Base-by-base conservation (phyloP, 2,329 filamentous ascomycete genomes). In the Coleophoma eucalyptorum region DNA sequence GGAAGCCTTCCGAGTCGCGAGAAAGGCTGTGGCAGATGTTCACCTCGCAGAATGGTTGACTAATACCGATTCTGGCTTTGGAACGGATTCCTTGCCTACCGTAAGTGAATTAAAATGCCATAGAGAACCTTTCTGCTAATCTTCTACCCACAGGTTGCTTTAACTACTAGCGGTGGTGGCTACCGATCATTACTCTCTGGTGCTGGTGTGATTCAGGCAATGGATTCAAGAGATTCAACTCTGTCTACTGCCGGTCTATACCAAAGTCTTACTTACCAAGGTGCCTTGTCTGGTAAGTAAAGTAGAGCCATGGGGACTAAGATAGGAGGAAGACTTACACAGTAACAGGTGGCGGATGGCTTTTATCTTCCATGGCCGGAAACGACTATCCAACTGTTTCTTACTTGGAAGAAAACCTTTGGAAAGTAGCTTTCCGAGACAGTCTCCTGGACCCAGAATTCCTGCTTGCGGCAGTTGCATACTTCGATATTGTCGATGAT, bases 371-470 rank as follows among this genome's bases (percentile, higher is more conserved):
- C 2, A 49, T 76, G 16, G 66, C 68, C 11, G 73, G 71, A 7
- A 75, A 75, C 59, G 71, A 75, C 53, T 75, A 69, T 59, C 70
- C 72, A 2, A 75, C 72, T 2, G 65, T 76, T 46, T 67, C 66
- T 4, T 64, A 62, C 31, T 59, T 77, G 5, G 59, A 64, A 26
- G 60, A 67, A 15, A 65, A 61, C 12, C 58, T 74, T 3, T 77
- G 73, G 74, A 59, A 67, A 21, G 35, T 60, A n/a, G 63, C 65
- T 1, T 70, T 76, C 50, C 51, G 64, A 38, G 61, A 70, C 42
- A 68, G 62, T 52, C 57, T 69, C 4, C 58, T 74, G 0, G 59
- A 66, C 11, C 71, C 73, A 3, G 64, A 57, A 4, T 65, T 65
- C 26, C 45, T 69, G 1, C 50, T 65, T 3, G 65, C 56, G 13